Conservation (phyloP, 768 basidiomycete species). For the Naganishia antarctica region DNA sequence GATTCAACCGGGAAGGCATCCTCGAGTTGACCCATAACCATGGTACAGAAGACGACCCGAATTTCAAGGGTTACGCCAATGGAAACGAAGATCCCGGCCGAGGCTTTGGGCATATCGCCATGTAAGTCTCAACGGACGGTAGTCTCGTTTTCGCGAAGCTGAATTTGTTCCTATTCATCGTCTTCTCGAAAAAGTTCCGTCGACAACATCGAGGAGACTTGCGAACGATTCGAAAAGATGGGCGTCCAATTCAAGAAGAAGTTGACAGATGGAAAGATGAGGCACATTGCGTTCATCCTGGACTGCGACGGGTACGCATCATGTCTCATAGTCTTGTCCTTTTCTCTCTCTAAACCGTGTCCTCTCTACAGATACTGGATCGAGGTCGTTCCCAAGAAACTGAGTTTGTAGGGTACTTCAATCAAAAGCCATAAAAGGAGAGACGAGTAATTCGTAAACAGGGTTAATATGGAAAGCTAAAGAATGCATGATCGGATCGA, state of each 20-base stretch:
- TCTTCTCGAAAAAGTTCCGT: constrained; percentile 54
- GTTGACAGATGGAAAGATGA: constrained; percentile 80
- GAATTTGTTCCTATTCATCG: too few relatives aligned
- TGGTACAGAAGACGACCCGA: constrained; percentile 74
- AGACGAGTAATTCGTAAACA: too few relatives aligned
- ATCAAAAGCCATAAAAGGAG: too few relatives aligned
- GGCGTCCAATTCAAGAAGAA: constrained; percentile 83
- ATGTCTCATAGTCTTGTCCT: constrained; percentile 35
- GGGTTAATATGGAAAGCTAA: too few relatives aligned
- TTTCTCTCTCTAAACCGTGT: background rate
- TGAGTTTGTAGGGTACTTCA: background rate
- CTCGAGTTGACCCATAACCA: constrained; percentile 85
- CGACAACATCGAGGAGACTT: constrained; percentile 74
- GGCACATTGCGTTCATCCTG: constrained; percentile 36
- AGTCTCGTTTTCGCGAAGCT: too few relatives aligned
- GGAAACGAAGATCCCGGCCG: constrained; percentile 79
- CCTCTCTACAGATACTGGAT: constrained; percentile 44
- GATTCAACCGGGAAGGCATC: constrained; percentile 67
- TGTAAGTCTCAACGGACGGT: too few relatives aligned
- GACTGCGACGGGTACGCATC: constrained; percentile 14
- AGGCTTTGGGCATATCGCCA: constrained; percentile 81
- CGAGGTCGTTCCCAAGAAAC: constrained; percentile 41
- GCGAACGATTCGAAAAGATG: constrained; percentile 71
- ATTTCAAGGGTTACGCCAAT: constrained; percentile 73
- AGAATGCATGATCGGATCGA: too few relatives aligned